phyloP scores from a whole-genome alignment of 192 early-diverging fungal genomes.

The Coemansia sp. region DNA sequence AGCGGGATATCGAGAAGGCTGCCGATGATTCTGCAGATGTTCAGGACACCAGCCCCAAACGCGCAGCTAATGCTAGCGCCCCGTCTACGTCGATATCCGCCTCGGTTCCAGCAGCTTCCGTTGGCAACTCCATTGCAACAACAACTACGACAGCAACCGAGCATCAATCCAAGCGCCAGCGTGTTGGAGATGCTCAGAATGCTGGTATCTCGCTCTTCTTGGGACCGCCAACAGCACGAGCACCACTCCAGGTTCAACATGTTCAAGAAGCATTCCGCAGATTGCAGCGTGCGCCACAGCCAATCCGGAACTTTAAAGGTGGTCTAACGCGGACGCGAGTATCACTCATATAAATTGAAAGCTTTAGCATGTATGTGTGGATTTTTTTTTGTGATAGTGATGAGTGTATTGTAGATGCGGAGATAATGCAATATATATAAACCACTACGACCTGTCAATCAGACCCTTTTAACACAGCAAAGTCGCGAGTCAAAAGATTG shows the following conservation, averaged over 20 bases:
- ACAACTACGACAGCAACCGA: constrained; percentile 10
- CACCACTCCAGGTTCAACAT: constrained; percentile 80
- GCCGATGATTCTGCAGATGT: constrained; percentile 28
- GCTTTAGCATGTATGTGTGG: neutral
- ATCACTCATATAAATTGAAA: constrained; percentile 60
- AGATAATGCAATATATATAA: neutral
- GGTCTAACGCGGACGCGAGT: constrained; percentile 72
- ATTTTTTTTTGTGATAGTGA: neutral
- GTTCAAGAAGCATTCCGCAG: constrained; percentile 93
- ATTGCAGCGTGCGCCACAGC: constrained; percentile 73
- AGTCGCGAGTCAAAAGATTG: constrained; percentile 74
- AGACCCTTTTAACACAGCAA: constrained; percentile 40
- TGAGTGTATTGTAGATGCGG: neutral
- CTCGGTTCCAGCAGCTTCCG: neutral
- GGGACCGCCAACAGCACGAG: constrained; percentile 73
- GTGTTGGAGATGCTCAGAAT: constrained; percentile 16
- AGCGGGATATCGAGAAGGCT: constrained; percentile 64
- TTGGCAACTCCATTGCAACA: neutral
- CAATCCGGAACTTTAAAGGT: constrained; percentile 76
- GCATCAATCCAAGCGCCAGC: constrained; percentile 33
- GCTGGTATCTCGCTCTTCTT: constrained; percentile 69
- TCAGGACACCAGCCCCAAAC: constrained; percentile 13
- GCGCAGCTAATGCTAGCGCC: constrained; percentile 16
- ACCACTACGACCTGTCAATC: neutral
- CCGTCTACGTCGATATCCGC: constrained; percentile 1